Percentiles rank a stretch among this genome's conserved stretches.
These are phyloP conservation scores for Xylaria sp. DNA, from an alignment of 2,329 filamentous ascomycete genomes.

Conservation along the genomic window DNA sequence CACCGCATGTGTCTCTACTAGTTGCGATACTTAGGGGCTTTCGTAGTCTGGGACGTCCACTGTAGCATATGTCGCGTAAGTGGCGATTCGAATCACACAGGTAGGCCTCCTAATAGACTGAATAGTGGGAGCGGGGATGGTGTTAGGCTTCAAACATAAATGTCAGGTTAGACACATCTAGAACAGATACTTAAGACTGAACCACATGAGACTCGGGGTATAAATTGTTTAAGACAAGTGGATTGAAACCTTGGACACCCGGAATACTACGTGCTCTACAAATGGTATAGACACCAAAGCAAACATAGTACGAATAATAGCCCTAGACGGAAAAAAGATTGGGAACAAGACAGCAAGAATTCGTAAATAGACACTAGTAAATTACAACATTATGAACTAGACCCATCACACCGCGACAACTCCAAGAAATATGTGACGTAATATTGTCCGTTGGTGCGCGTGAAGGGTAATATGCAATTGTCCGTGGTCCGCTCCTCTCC, in stretches of 20 bases:
- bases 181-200: no score
- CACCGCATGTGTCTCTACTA: background rate
- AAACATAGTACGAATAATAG: no score
- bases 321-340: background rate
- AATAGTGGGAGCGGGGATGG: no score
- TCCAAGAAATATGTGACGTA: constrained; percentile 33
- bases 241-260: no score
- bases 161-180: no score
- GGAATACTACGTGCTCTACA: no score
- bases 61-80: background rate
- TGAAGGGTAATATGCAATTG: constrained; percentile 24
- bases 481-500: constrained; percentile 14
- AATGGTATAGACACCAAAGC: no score
- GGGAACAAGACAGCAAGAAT: constrained; percentile 23
- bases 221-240: background rate
- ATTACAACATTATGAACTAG: constrained; percentile 54
- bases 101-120: no score
- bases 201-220: background rate
- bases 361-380: constrained; percentile 48
- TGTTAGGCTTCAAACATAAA: no score
- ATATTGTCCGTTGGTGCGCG: constrained; percentile 24
- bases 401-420: constrained; percentile 42
- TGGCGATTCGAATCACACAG: background rate
- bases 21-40: background rate
- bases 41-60: background rate